Percentiles rank a stretch among this genome's conserved stretches.
Conservation (phyloP, 1,284 basidiomycete species). For the Puccinia polysora region DNA sequence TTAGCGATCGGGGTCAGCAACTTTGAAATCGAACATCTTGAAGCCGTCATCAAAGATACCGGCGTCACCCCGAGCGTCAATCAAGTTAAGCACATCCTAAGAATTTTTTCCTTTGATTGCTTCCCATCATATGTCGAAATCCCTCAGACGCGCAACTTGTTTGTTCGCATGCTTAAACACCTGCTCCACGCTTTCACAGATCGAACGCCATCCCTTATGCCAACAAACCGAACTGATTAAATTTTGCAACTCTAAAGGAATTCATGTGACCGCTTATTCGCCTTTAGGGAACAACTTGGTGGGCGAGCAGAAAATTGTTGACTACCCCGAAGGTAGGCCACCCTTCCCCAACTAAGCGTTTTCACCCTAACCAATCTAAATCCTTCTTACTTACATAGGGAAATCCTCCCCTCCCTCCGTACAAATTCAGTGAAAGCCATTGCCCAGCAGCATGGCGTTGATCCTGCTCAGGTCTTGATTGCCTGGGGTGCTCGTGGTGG, state of each 20-base stretch:
- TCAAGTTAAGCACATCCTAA: constrained; percentile 45
- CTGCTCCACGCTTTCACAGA: constrained; percentile 1
- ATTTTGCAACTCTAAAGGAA: constrained; percentile 40
- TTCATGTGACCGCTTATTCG: constrained; percentile 54
- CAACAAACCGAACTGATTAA: constrained; percentile 39
- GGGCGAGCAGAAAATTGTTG: constrained; percentile 43
- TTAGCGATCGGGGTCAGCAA: constrained; percentile 50
- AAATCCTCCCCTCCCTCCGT: neutral
- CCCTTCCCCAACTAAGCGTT: neutral
- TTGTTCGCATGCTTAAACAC: neutral
- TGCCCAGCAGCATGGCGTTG: constrained; percentile 50
- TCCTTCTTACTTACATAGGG: too few species aligned
- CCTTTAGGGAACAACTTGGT: constrained; percentile 54
- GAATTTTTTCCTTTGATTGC: neutral
- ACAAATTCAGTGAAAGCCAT: constrained; percentile 47
- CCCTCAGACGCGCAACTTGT: neutral
- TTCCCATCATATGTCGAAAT: neutral
- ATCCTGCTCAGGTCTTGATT: constrained; percentile 52
- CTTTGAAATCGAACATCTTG: constrained; percentile 50
- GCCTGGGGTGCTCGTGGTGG: constrained; percentile 49
- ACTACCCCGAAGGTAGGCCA: constrained; percentile 39
- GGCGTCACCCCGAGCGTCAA: constrained; percentile 52
- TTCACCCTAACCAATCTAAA: neutral
- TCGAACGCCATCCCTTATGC: constrained; percentile 39
- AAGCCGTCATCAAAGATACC: constrained; percentile 51